Conservation (phyloP, 2,329 filamentous ascomycete genomes). For the Trichoderma gracile region DNA sequence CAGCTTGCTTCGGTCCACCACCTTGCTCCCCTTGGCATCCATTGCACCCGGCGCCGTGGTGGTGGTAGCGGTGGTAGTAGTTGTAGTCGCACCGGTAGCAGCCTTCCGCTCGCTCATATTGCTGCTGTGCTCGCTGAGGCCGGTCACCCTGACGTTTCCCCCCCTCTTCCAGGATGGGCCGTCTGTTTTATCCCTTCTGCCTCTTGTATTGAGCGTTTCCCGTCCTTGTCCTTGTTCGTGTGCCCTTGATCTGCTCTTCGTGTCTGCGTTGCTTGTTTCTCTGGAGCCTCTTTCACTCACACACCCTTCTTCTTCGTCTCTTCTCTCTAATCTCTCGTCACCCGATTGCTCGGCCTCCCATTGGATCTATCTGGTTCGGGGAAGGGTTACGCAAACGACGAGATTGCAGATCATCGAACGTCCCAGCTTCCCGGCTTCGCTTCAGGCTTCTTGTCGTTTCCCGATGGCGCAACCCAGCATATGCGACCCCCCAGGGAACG, state of each 20-base stretch:
- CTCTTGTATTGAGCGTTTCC: too few species aligned
- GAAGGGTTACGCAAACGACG: constrained; percentile 25
- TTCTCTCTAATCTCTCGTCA: constrained; percentile 4
- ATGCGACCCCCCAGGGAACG: not conserved
- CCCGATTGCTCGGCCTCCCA: constrained; percentile 20
- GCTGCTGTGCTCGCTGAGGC: constrained; percentile 28
- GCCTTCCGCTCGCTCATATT: constrained; percentile 39
- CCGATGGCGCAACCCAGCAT: constrained; percentile 19
- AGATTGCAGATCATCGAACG: constrained; percentile 19
- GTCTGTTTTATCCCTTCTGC: not conserved
- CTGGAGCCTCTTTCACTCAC: not conserved
- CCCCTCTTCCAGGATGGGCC: not conserved
- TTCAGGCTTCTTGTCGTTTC: not conserved
- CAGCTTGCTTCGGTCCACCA: constrained; percentile 31
- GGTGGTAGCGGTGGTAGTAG: constrained; percentile 14
- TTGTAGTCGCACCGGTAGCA: constrained; percentile 29
- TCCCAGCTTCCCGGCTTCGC: not conserved
- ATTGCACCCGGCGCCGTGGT: constrained; percentile 27
- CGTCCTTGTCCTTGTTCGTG: too few species aligned
- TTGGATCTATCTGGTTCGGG: constrained; percentile 23
- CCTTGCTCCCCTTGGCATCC: constrained; percentile 38
- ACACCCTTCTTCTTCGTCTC: not conserved
- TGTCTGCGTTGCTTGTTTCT: not conserved
- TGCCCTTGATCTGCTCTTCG: not conserved
- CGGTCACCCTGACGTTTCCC: not conserved